Conservation (phyloP, 352 stramenopile genomes). For the Nothophytophthora sp. region DNA sequence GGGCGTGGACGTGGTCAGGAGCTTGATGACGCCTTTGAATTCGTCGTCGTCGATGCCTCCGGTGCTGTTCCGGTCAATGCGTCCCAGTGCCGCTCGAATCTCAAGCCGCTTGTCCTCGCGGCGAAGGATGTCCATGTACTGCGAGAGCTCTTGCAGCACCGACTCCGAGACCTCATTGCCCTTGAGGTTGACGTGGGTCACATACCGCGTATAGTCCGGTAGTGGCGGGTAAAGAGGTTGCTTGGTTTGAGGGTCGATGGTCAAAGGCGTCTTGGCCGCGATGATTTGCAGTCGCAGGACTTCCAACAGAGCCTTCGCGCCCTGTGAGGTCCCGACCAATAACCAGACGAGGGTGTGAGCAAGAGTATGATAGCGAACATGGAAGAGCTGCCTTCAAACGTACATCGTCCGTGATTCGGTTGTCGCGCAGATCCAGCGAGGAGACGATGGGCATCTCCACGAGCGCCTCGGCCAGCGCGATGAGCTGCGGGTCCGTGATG, state of each 20-base stretch:
- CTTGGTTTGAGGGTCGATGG: conserved; percentile 52
- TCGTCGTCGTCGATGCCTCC: conserved; percentile 77
- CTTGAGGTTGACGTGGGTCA: conserved; percentile 77
- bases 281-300: conserved; percentile 82
- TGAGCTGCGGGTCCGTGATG: conserved; percentile 76
- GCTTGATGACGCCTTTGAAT: conserved; percentile 76
- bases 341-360: neutral
- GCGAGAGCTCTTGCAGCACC: conserved; percentile 64
- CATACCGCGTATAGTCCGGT: conserved; percentile 65
- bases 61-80: conserved; percentile 63
- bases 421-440: conserved; percentile 74
- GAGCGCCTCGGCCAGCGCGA: conserved; percentile 76
- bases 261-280: conserved; percentile 55
- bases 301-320: conserved; percentile 68
- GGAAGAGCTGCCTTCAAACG: neutral
- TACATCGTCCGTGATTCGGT: conserved; percentile 81
- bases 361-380: neutral
- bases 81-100: conserved; percentile 67
- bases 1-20: conserved; percentile 67
- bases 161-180: conserved; percentile 72
- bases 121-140: conserved; percentile 76
- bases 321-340: conserved; percentile 17
- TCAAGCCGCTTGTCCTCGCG: conserved; percentile 81
- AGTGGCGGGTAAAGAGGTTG: conserved; percentile 40
- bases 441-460: conserved; percentile 80